These are phyloP conservation scores for Sonneratia caseolaris DNA, from an alignment of 345 rosid species.

Conservation along the genomic window DNA sequence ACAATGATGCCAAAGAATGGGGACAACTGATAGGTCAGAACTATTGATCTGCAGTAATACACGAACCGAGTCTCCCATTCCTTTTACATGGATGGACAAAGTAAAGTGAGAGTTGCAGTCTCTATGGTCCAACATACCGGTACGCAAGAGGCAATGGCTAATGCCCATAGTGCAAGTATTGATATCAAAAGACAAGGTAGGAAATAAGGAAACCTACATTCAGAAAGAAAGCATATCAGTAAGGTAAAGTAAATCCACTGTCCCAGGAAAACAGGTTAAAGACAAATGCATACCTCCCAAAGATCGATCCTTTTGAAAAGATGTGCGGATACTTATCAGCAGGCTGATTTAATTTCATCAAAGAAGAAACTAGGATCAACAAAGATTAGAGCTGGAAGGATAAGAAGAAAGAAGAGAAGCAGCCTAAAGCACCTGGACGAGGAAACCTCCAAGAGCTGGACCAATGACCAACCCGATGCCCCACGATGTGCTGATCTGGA, in stretches of 20 bases:
- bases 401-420: background rate
- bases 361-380: background rate
- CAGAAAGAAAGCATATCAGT: slow-evolving; percentile 9
- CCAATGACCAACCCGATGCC: slow-evolving; percentile 71
- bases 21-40: background rate
- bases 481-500: slow-evolving; percentile 69
- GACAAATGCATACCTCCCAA: slow-evolving; percentile 40
- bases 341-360: slow-evolving; percentile 32
- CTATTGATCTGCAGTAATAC: no score
- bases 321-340: slow-evolving; percentile 54
- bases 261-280: no score
- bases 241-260: background rate
- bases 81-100: no score
- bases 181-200: slow-evolving; percentile 70
- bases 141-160: slow-evolving; percentile 34
- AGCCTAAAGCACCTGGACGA: slow-evolving; percentile 45
- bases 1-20: background rate
- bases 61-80: no score
- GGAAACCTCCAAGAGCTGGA: slow-evolving; percentile 78
- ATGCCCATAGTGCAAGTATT: slow-evolving; percentile 34
- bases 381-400: background rate
- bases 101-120: background rate
- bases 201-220: slow-evolving; percentile 66
- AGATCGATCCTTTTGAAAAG: slow-evolving; percentile 39
- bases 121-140: slow-evolving; percentile 37